Percentiles rank a stretch among this genome's conserved stretches.
phyloP scores from a whole-genome alignment of 371 early-diverging fungal genomes.

The Haplosporangium sp. region DNA sequence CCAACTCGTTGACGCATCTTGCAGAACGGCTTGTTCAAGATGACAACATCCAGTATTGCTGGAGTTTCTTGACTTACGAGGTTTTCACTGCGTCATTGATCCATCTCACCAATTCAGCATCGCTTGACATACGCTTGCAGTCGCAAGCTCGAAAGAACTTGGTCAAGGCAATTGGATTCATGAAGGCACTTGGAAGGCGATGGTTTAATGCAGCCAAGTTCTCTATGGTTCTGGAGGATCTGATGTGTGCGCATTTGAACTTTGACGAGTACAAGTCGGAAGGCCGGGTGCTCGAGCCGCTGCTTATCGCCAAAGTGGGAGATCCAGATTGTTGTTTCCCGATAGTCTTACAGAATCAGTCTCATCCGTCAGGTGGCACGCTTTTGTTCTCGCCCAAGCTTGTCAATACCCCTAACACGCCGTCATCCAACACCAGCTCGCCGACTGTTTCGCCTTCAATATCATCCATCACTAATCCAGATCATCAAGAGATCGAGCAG shows the following conservation, averaged over 20 bases:
- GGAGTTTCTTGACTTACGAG: slow-evolving; percentile 43
- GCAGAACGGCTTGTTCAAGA: slow-evolving; percentile 13
- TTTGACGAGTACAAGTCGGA: slow-evolving; percentile 46
- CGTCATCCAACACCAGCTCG: slow-evolving; percentile 18
- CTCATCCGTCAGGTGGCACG: slow-evolving; percentile 46
- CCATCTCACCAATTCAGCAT: slow-evolving; percentile 53
- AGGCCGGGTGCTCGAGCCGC: slow-evolving; percentile 25
- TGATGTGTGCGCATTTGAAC: slow-evolving; percentile 43
- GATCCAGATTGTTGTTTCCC: slow-evolving; percentile 8
- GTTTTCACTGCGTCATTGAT: slow-evolving; percentile 37
- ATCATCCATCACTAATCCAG: slow-evolving; percentile 25
- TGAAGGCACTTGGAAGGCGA: slow-evolving; percentile 31
- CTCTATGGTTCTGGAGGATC: slow-evolving; percentile 35
- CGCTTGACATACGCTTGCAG: slow-evolving; percentile 43
- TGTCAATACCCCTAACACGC: slow-evolving; percentile 17
- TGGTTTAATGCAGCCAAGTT: slow-evolving; percentile 52
- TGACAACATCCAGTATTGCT: slow-evolving; percentile 18
- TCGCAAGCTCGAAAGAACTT: slow-evolving; percentile 47
- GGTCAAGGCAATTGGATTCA: slow-evolving; percentile 29
- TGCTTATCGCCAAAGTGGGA: slow-evolving; percentile 1
- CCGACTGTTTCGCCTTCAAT: slow-evolving; percentile 39
- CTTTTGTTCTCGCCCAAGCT: slow-evolving; percentile 38
- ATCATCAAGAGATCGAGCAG: slow-evolving; percentile 22
- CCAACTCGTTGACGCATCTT: slow-evolving; percentile 48
- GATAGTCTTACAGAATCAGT: slow-evolving; percentile 37